Percentiles rank a stretch among this genome's conserved stretches.
phyloP scores from a whole-genome alignment of 1,139 yeast genomes.

The Taphrina deformans region DNA sequence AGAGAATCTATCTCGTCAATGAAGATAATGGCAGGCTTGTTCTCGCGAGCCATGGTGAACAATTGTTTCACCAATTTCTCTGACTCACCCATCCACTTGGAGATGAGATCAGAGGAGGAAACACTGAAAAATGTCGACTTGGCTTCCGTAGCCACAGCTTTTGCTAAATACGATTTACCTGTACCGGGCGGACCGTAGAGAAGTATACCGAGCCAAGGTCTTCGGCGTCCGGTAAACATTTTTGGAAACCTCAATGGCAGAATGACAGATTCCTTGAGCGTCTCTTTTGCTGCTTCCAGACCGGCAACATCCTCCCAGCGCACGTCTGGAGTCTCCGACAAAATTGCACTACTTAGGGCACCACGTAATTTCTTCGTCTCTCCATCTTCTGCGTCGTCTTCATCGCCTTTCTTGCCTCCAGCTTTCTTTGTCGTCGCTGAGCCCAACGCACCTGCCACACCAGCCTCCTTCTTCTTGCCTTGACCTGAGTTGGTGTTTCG shows the following conservation, averaged over 20 bases:
- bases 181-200: conserved; percentile 99
- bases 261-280: conserved; percentile 94
- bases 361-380: conserved; percentile 87
- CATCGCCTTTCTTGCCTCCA: conserved; percentile 38
- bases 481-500: conserved; percentile 59
- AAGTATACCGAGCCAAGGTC: conserved; percentile 88
- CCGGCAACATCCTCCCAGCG: conserved; percentile 97
- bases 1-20: conserved; percentile 98
- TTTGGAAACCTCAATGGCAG: conserved; percentile 94
- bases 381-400: conserved; percentile 51
- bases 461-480: conserved; percentile 45
- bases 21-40: conserved; percentile 90
- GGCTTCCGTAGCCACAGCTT: conserved; percentile 98
- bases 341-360: conserved; percentile 75
- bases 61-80: conserved; percentile 75
- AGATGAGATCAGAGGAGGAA: conserved; percentile 88
- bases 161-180: conserved; percentile 94
- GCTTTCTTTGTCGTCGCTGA: conserved; percentile 71
- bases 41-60: conserved; percentile 93
- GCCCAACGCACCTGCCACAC: conserved; percentile 57
- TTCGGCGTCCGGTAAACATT: conserved; percentile 86
- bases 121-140: conserved; percentile 94
- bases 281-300: conserved; percentile 90
- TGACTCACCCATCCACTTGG: conserved; percentile 99
- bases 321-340: conserved; percentile 89